Evolutionary conservation across 2,329 filamentous ascomycete species (phyloP).

Genomic region (Plenodomus lindquistii): DNA sequence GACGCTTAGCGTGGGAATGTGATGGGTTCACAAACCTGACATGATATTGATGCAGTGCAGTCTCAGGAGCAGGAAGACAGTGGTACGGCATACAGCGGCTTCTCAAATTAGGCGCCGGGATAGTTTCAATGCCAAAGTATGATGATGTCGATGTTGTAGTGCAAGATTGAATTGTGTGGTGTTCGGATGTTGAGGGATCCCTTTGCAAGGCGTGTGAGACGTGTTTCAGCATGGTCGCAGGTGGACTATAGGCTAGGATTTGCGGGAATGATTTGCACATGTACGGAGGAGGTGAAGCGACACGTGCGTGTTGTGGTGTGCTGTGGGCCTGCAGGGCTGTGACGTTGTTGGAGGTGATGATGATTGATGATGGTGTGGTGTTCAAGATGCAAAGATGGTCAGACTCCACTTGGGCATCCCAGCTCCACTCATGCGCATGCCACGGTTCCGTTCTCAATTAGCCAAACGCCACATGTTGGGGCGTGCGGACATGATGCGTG

Average conservation of each 20-base stretch:
- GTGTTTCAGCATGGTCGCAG: conserved; percentile 29
- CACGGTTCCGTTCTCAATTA: not conserved
- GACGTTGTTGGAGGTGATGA: not conserved
- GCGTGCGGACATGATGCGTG: not conserved
- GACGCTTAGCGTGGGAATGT: conserved; percentile 9
- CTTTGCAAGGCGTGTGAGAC: conserved; percentile 21
- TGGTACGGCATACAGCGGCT: not conserved
- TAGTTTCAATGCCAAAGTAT: conserved; percentile 3
- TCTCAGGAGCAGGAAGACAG: not conserved
- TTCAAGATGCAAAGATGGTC: not conserved
- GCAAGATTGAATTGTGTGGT: conserved; percentile 13
- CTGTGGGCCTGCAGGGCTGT: not conserved
- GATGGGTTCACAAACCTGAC: conserved; percentile 12
- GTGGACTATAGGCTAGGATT: too few species aligned
- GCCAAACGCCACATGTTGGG: not conserved
- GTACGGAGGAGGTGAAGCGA: not conserved
- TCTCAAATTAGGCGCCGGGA: conserved; percentile 12
- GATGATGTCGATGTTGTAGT: conserved; percentile 21
- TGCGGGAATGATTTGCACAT: conserved; percentile 3
- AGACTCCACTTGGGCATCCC: too few species aligned
- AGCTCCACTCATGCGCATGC: not conserved
- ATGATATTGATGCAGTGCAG: too few species aligned
- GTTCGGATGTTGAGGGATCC: conserved; percentile 17
- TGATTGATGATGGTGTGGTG: not conserved
- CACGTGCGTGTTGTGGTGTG: conserved; percentile 4